Conservation (phyloP, 2,329 filamentous ascomycete species). For the Endoconidiophora polonica region DNA sequence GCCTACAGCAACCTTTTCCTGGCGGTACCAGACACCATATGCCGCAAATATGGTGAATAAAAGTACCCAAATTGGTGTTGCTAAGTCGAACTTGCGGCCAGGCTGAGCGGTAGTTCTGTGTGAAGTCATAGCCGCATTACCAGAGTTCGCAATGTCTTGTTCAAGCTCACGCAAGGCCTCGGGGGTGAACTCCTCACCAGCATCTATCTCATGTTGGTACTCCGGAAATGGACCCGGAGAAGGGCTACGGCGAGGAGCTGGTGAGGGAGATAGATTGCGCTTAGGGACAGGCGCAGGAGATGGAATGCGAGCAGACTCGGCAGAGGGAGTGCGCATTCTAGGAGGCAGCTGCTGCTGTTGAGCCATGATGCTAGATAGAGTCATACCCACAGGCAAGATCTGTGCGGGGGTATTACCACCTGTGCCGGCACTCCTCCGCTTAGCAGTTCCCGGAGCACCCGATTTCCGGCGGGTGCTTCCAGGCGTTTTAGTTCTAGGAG, state of each 20-base stretch:
- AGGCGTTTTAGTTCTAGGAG: constrained; percentile 33
- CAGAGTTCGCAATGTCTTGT: constrained; percentile 45
- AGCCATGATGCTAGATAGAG: constrained; percentile 13
- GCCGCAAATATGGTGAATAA: constrained; percentile 52
- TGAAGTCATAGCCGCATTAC: constrained; percentile 29
- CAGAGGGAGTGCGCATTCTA: constrained; percentile 3
- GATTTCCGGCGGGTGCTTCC: constrained; percentile 31
- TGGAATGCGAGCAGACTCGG: constrained; percentile 1
- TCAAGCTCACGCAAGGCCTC: constrained; percentile 72
- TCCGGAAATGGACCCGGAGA: constrained; percentile 12
- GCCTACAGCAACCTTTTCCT: constrained; percentile 91
- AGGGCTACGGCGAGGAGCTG: constrained; percentile 10
- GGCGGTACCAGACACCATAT: constrained; percentile 70
- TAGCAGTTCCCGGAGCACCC: constrained; percentile 24
- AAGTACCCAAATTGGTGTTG: constrained; percentile 54
- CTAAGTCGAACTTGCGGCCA: constrained; percentile 30
- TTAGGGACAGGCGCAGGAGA: constrained; percentile 6
- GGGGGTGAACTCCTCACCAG: constrained; percentile 85
- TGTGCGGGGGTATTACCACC: constrained; percentile 21
- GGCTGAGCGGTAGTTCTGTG: constrained; percentile 24
- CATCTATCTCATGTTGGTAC: constrained; percentile 30
- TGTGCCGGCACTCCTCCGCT: constrained; percentile 19
- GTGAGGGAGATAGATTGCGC: constrained; percentile 11
- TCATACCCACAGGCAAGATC: constrained; percentile 14
- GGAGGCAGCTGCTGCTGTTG: constrained; percentile 6